Conservation (phyloP, 2,329 filamentous ascomycete genomes). For the Pseudogymnoascus destructans region DNA sequence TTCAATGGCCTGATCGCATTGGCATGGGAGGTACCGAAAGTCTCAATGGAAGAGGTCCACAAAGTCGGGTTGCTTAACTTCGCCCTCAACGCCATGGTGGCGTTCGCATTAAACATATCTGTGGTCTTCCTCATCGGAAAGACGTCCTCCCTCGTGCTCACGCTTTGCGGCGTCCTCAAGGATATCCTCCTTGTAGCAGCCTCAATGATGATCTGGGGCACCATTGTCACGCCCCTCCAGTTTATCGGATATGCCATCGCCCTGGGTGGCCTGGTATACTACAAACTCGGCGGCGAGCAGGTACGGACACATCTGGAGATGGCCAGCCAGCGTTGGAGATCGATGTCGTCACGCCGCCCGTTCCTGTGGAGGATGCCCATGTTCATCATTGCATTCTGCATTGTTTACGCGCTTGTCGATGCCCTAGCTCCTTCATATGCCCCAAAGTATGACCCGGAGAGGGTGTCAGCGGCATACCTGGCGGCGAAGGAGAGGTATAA, state of each 20-base stretch:
- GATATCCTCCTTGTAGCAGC: slow-evolving; percentile 71
- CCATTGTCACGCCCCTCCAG: slow-evolving; percentile 60
- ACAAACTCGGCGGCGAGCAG: slow-evolving; percentile 74
- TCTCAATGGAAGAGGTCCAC: slow-evolving; percentile 58
- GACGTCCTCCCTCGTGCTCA: slow-evolving; percentile 75
- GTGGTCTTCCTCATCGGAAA: slow-evolving; percentile 82
- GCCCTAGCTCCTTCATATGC: slow-evolving; percentile 50
- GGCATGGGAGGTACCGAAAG: slow-evolving; percentile 57
- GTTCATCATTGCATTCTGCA: slow-evolving; percentile 47
- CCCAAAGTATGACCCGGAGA: slow-evolving; percentile 38
- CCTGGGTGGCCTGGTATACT: slow-evolving; percentile 67
- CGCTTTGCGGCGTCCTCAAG: slow-evolving; percentile 77
- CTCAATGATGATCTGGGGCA: slow-evolving; percentile 72
- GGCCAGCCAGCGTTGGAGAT: slow-evolving; percentile 72
- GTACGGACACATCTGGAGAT: slow-evolving; percentile 67
- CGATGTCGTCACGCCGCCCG: slow-evolving; percentile 62
- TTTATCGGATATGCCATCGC: slow-evolving; percentile 77
- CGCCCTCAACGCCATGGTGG: slow-evolving; percentile 62
- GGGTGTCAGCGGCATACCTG: neutral
- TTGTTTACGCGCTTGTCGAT: slow-evolving; percentile 58
- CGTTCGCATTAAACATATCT: slow-evolving; percentile 72
- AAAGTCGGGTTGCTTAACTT: slow-evolving; percentile 61
- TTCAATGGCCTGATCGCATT: slow-evolving; percentile 69
- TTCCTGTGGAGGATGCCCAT: slow-evolving; percentile 65
- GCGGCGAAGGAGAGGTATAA: slow-evolving; percentile 1